phyloP scores from a whole-genome alignment of 768 basidiomycete species.

The Hemileccinum impolitum region DNA sequence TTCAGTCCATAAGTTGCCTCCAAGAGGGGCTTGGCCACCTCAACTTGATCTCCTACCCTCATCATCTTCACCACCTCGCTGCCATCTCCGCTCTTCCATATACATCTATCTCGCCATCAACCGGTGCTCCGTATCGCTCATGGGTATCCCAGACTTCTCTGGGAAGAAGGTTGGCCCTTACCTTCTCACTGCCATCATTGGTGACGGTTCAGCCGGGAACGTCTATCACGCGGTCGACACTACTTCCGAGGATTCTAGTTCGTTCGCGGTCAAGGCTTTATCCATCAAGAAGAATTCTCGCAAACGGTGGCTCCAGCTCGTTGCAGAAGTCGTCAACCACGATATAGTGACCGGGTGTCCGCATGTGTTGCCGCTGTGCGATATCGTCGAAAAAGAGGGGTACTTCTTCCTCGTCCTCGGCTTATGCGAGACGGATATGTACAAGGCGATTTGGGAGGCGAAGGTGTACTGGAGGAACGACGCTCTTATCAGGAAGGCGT shows the following conservation, averaged over 20 bases:
- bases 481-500: conserved; percentile 57
- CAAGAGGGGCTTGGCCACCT: too few relatives aligned
- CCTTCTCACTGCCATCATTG: conserved; percentile 59
- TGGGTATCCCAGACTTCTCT: conserved; percentile 35
- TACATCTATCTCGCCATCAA: not conserved
- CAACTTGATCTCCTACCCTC: too few relatives aligned
- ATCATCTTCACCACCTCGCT: not conserved
- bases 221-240: conserved; percentile 70
- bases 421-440: conserved; percentile 61
- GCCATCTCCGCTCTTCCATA: not conserved
- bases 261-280: conserved; percentile 73
- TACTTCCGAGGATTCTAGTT: conserved; percentile 34
- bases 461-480: conserved; percentile 52
- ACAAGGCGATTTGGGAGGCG: conserved; percentile 49
- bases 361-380: conserved; percentile 65
- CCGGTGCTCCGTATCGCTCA: not conserved
- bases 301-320: conserved; percentile 49
- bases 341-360: conserved; percentile 45
- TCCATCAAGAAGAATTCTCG: conserved; percentile 49
- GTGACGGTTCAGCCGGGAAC: conserved; percentile 71
- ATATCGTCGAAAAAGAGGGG: conserved; percentile 53
- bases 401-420: conserved; percentile 67
- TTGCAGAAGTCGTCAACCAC: conserved; percentile 63
- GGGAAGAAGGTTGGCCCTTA: conserved; percentile 55
- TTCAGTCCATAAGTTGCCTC: too few relatives aligned